Evolutionary conservation across 1,284 basidiomycete genomes (phyloP).

Genomic region (Cutaneotrichosporon mucoides): DNA sequence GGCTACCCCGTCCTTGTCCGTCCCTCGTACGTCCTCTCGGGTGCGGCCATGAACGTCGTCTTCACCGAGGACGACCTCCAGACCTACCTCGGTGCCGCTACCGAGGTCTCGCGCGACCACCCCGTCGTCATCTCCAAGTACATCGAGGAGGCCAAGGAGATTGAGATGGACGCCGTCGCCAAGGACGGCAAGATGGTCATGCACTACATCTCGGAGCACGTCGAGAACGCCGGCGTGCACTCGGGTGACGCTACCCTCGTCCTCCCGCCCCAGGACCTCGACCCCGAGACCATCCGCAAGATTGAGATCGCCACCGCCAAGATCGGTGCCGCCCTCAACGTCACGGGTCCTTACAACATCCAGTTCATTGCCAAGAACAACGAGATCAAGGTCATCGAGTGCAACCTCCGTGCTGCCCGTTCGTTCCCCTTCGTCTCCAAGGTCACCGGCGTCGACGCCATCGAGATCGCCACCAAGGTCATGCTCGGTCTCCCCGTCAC

Average conservation of each 20-base stretch:
- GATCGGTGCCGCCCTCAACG: conserved; percentile 96
- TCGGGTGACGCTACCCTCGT: conserved; percentile 97
- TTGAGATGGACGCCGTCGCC: conserved; percentile 99
- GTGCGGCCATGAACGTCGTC: conserved; percentile 99
- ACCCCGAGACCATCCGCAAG: conserved; percentile 89
- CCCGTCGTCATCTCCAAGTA: conserved; percentile 99
- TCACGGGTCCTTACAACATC: conserved; percentile 98
- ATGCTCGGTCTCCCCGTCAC: conserved; percentile 90
- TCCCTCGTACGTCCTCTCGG: conserved; percentile 96
- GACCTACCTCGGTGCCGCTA: conserved; percentile 88
- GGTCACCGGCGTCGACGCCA: conserved; percentile 94
- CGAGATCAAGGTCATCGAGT: conserved; percentile 99
- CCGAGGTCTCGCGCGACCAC: conserved; percentile 93
- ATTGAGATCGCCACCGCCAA: conserved; percentile 96
- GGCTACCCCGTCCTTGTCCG: conserved; percentile 94
- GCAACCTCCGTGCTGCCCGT: conserved; percentile 93
- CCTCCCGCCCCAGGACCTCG: conserved; percentile 94
- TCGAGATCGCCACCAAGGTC: conserved; percentile 97
- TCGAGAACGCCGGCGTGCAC: conserved; percentile 97
- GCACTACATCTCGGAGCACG: conserved; percentile 99
- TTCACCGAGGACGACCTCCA: conserved; percentile 86
- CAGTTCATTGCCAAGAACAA: conserved; percentile 99
- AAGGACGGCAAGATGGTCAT: conserved; percentile 96
- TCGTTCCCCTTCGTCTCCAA: conserved; percentile 99
- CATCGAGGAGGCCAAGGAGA: conserved; percentile 99